Base-by-base conservation (phyloP, 371 early-diverging fungal genomes). In the Globomyces sp. region DNA sequence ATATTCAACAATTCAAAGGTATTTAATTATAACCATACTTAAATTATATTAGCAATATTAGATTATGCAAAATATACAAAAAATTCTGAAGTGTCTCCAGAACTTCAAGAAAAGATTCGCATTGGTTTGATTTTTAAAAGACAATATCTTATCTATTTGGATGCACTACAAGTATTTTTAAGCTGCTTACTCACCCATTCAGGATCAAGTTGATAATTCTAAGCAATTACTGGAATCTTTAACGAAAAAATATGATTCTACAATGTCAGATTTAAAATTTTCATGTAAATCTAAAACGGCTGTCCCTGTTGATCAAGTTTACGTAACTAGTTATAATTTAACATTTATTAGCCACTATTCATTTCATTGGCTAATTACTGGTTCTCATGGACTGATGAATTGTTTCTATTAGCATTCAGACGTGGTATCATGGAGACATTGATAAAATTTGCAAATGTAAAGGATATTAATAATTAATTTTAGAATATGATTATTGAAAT, bases 261-360 rank as follows among this genome's bases (percentile, higher is more conserved):
- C 63, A 9, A n/a, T 62, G 2, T n/a, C 41, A 41, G 55, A 52
- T 24, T 65, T 84, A 49, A 78, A 80, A 58, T 46, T 70, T n/a
- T 73, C 79, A n/a, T 82, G 82, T 63, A 74, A 72, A 46, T 69
- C 82, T 11, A 81, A 80, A 63, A 79, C 80, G 1, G 81, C 84
- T 4, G 84, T 84, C 24, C 84, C 84, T 4, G 84, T 84, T 2
- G 84, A 82, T 63, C 84, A 84, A 62, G 84, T 84, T 36, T 84
- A 83, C 64, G 82, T 81, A 67, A 69, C 69, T 72, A 13, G 48
- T 6, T 2, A 43, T n/a, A 39, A 46, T 2, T 60, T 34, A 24
- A 24, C 24, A 24, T 0, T 24, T 24, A 24, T 24, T 40, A 82
- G 74, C 84, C 84, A n/a, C 77, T 72, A 63, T 84, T 84, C 64